Evolutionary conservation across 108 stramenopile genomes (phyloP), one percentile per base, ranked within the genome.

Genomic region (Skeletonema costatum): DNA sequence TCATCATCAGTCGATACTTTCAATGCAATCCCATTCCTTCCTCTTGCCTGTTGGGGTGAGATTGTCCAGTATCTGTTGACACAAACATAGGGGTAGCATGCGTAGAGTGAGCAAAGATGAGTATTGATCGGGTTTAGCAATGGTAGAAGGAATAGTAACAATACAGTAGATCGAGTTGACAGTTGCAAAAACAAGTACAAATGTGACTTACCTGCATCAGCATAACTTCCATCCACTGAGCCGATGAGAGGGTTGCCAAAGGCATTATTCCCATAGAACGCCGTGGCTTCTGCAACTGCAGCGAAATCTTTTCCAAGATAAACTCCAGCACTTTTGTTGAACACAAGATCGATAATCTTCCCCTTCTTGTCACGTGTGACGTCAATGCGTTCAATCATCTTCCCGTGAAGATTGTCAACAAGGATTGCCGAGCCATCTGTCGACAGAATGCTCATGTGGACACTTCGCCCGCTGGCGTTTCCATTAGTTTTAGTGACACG

Each of bases 381-480:
- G 38, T 83, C 58, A 51, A 83, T 78, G 35, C 82, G 76, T 68
- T 83, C 82, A 4, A 78, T 33, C 19, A 63, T 71, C 42, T 83
- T 83, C 10, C 82, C 82, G 14, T 73, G 29, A 3, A 83, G 67
- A 46, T 83, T 83, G 3, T 30, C 42, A 41, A 72, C 8, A 12
- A 83, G 2, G 73, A 83, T 66, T 21, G 66, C 64, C 9, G 30
- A 38, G 8, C 73, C 77, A 46, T 78, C 77, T 16, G 29, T 59
- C 10, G 71, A 25, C 77, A 72, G 78, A 16, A 69, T 62, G 41
- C 65, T 72, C 82, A 78, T 83, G 72, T 83, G 82, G 12, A 83
- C 72, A 19, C 38, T 41, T 19, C 77, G 50, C 12, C 14, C 48
- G 30, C 2, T 11, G 2, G 12, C 56, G 2, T 44, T 1, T 46